Evolutionary conservation across 139 green algal genomes (phyloP).

Genomic region (Diplosphaera chodatii): DNA sequence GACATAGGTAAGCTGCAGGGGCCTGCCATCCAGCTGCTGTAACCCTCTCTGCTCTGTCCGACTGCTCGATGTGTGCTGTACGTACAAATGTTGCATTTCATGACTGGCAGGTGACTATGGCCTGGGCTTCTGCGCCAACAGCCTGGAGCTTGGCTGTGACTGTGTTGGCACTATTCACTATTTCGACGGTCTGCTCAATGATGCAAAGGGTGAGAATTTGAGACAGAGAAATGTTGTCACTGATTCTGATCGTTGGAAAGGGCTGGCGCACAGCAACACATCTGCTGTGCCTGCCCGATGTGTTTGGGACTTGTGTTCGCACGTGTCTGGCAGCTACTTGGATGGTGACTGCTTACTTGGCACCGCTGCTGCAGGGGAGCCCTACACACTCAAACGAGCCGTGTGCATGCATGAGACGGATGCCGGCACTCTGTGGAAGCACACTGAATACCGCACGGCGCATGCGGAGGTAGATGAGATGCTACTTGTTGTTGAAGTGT

Average conservation of each 20-base stretch:
- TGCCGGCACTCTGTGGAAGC: conserved; percentile 79
- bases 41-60: no score
- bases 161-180: conserved; percentile 78
- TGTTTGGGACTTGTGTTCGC: no score
- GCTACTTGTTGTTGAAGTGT: no score
- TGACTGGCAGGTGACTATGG: conserved; percentile 33
- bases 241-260: no score
- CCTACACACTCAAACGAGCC: conserved; percentile 47
- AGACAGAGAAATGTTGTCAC: no score
- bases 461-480: conserved; percentile 31
- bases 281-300: no score
- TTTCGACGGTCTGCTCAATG: conserved; percentile 61
- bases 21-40: no score
- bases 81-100: no score
- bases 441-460: conserved; percentile 58
- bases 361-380: conserved; percentile 35
- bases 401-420: conserved; percentile 85
- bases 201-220: conserved; percentile 42
- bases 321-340: no score
- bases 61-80: no score
- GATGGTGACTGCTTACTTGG: no score
- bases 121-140: conserved; percentile 50
- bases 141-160: conserved; percentile 73
- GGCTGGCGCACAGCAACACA: no score
- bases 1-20: conserved; percentile 45